Conservation (phyloP, 2,329 filamentous ascomycete species). For the Fusarium solani-melongenae region DNA sequence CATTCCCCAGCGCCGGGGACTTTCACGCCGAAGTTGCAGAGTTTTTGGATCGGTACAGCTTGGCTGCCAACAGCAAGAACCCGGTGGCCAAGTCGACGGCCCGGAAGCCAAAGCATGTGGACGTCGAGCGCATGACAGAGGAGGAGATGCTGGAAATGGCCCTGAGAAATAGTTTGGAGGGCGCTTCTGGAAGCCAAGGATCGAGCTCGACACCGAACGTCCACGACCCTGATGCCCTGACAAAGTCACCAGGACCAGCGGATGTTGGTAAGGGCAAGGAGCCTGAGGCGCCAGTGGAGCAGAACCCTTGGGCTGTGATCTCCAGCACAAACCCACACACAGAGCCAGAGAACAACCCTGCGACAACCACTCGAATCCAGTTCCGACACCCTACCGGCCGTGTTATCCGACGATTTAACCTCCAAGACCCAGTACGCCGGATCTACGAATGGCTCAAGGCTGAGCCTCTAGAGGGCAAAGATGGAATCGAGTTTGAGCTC, state of each 20-base stretch:
- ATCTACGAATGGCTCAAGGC: slow-evolving; percentile 98
- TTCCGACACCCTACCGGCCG: slow-evolving; percentile 88
- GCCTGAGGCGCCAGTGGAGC: slow-evolving; percentile 50
- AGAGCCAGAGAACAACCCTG: slow-evolving; percentile 79
- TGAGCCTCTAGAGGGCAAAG: slow-evolving; percentile 82
- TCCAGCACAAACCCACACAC: slow-evolving; percentile 77
- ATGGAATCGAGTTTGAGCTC: slow-evolving; percentile 84
- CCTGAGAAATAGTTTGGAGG: slow-evolving; percentile 85
- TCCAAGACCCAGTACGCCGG: slow-evolving; percentile 80
- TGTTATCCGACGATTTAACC: slow-evolving; percentile 85
- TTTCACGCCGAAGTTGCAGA: slow-evolving; percentile 94
- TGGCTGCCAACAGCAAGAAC: slow-evolving; percentile 90
- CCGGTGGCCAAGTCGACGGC: slow-evolving; percentile 78
- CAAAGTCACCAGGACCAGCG: slow-evolving; percentile 67
- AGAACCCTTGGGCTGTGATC: slow-evolving; percentile 73
- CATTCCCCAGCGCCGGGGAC: slow-evolving; percentile 79
- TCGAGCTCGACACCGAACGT: slow-evolving; percentile 62
- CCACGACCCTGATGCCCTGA: slow-evolving; percentile 88
- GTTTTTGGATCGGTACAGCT: slow-evolving; percentile 96
- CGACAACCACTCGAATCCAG: slow-evolving; percentile 87
- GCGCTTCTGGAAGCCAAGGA: slow-evolving; percentile 49
- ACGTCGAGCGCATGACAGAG: slow-evolving; percentile 91
- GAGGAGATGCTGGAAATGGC: slow-evolving; percentile 98
- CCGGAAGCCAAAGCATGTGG: slow-evolving; percentile 74
- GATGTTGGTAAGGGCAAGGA: slow-evolving; percentile 68